Evolutionary conservation across 352 stramenopile species (phyloP).

Genomic region (Phytophthora chlamydospora): DNA sequence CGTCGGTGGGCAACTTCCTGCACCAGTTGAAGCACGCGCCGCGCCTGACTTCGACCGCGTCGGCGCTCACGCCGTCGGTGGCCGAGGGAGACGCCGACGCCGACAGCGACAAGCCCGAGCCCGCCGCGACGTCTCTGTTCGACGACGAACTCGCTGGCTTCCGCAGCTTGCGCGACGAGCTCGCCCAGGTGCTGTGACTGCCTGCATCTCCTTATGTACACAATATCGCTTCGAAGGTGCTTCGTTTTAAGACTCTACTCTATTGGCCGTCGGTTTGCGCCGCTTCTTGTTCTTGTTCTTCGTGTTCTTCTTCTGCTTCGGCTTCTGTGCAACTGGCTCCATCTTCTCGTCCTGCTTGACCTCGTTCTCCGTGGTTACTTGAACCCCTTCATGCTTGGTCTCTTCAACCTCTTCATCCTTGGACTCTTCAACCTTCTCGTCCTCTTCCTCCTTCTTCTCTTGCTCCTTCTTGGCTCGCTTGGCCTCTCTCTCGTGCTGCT

Average conservation of each 20-base stretch:
- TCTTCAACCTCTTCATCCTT: background rate
- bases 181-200: slow-evolving; percentile 48
- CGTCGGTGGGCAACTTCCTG: slow-evolving; percentile 77
- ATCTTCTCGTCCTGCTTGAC: background rate
- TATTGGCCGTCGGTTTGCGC: slow-evolving; percentile 14
- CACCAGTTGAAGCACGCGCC: slow-evolving; percentile 83
- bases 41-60: slow-evolving; percentile 37
- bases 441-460: slow-evolving; percentile 17
- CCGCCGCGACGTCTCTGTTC: slow-evolving; percentile 43
- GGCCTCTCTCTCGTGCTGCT: slow-evolving; percentile 41
- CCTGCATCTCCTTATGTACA: background rate
- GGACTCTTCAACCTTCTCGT: background rate
- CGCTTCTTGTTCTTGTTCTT: slow-evolving; percentile 30
- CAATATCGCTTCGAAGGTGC: slow-evolving; percentile 2
- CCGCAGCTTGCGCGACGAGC: slow-evolving; percentile 69
- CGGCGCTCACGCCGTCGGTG: background rate
- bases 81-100: background rate
- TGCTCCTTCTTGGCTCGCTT: slow-evolving; percentile 50
- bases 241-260: slow-evolving; percentile 21
- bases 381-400: background rate
- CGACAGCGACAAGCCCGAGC: slow-evolving; percentile 6
- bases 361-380: no score
- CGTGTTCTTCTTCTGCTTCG: slow-evolving; percentile 18
- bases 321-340: background rate
- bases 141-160: slow-evolving; percentile 83